phyloP scores from a whole-genome alignment of 208 protist species.

The Leishmania martiniquensis region DNA sequence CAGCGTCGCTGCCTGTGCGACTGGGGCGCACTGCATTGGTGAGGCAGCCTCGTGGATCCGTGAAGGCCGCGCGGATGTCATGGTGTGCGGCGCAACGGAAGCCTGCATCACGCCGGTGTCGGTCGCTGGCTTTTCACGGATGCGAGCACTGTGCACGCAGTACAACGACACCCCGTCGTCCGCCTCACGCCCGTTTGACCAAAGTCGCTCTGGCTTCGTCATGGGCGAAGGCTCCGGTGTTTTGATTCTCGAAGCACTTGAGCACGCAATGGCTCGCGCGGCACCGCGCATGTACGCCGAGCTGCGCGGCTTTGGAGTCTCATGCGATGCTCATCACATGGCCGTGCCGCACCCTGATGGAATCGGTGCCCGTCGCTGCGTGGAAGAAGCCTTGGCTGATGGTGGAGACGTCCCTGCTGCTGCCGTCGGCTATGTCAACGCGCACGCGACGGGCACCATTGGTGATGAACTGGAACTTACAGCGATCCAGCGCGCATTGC shows the following conservation, averaged over 20 bases:
- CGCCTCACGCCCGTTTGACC: slow-evolving; percentile 96
- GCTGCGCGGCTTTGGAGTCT: slow-evolving; percentile 87
- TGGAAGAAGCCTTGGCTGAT: slow-evolving; percentile 82
- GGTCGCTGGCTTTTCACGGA: slow-evolving; percentile 94
- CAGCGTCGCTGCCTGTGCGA: slow-evolving; percentile 97
- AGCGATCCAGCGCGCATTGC: slow-evolving; percentile 42
- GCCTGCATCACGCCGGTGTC: slow-evolving; percentile 92
- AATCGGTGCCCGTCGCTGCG: slow-evolving; percentile 81
- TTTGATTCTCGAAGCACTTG: slow-evolving; percentile 93
- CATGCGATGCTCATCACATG: slow-evolving; percentile 96
- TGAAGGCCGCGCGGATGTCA: slow-evolving; percentile 81
- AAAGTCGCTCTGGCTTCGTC: slow-evolving; percentile 93
- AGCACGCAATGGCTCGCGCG: slow-evolving; percentile 83
- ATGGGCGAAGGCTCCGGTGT: slow-evolving; percentile 97
- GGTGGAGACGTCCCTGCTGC: slow-evolving; percentile 43
- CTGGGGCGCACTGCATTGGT: slow-evolving; percentile 96
- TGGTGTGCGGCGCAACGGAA: slow-evolving; percentile 95
- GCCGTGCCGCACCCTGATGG: slow-evolving; percentile 93
- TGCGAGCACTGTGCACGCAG: slow-evolving; percentile 93
- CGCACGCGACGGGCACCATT: slow-evolving; percentile 98
- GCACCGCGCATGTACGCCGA: slow-evolving; percentile 89
- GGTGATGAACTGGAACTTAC: slow-evolving; percentile 94
- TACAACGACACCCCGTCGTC: slow-evolving; percentile 89
- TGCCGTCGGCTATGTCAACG: slow-evolving; percentile 95
- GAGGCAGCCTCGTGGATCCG: slow-evolving; percentile 93